Evolutionary conservation across 2,329 filamentous ascomycete genomes (phyloP), one percentile per base, ranked within the genome.

Genomic region (Aureobasidium musti): DNA sequence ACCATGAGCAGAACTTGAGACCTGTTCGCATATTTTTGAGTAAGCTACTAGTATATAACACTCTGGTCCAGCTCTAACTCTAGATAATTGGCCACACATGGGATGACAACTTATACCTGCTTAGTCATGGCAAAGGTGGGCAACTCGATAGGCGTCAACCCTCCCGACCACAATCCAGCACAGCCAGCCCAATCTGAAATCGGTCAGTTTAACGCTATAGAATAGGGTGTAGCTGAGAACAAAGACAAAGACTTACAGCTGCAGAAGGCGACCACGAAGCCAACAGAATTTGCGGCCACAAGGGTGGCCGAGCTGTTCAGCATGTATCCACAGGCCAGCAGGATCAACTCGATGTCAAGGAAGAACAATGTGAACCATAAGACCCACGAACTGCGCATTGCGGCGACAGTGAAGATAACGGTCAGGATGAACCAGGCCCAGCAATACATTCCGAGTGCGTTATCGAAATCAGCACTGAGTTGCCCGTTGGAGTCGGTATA

Each of bases 401-500:
- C 72, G 10, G 70, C 72, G 39, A 73, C 60, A 6, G 71, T 71
- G 49, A 72, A 74, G 21, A 74, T 70, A 26, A 71, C 70, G 0
- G 69, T 75, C 13, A 75, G 52, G 35, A 74, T 74, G 49, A 75
- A 74, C 73, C 73, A 75, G 5, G 71, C 73, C 72, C 72, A 74
- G 14, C 71, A 28, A 64, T 69, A 74, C 63, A 74, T 71, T 1
- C 71, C 70, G 56, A 75, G 23, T 10, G 73, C 73, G 30, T 74
- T 70, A 33, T 69, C 63, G 64, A 75, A 73, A 19, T 73, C 70
- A 1, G 66, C 47, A 6, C 59, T 71, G 13, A 72, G 54, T 14
- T 64, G 39, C 37, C 76, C 75, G 1, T 72, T 73, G n/a, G 71
- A 73, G 21, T 73, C 75, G 70, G 33, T 59, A 21, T 79, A 79